phyloP scores from a whole-genome alignment of 129 eudicot genomes.

The Apium graveolens region DNA sequence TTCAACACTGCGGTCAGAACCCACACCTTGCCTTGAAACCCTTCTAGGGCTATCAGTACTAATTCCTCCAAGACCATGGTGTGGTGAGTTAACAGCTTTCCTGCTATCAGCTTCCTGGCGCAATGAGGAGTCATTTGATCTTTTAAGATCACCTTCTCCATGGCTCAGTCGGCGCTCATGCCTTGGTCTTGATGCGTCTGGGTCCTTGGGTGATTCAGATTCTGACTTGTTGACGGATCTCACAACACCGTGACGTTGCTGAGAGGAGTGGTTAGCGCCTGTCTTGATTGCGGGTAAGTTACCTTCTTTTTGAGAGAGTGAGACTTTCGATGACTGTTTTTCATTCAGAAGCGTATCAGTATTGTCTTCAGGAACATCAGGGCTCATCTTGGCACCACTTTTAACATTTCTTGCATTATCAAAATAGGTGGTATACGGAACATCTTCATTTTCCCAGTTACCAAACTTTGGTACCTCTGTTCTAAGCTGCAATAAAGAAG shows the following conservation, averaged over 20 bases:
- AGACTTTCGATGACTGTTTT: neutral
- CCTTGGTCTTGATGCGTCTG: constrained; percentile 9
- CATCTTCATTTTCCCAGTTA: constrained; percentile 47
- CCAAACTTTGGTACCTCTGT: constrained; percentile 52
- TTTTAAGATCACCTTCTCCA: constrained; percentile 17
- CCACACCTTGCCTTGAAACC: constrained; percentile 36
- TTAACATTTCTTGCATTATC: constrained; percentile 45
- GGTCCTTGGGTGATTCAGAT: neutral
- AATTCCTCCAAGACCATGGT: constrained; percentile 25
- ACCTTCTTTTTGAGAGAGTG: neutral
- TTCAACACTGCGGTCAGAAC: constrained; percentile 58
- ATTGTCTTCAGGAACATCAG: constrained; percentile 26
- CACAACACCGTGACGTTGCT: neutral
- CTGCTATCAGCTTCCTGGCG: constrained; percentile 15
- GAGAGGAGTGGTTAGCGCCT: neutral
- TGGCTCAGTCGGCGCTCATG: constrained; percentile 23
- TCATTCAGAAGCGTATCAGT: neutral
- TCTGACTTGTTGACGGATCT: neutral
- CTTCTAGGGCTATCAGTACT: constrained; percentile 38
- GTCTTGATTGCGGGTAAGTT: neutral
- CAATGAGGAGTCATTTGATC: constrained; percentile 24
- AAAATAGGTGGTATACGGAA: constrained; percentile 41
- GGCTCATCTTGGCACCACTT: constrained; percentile 24
- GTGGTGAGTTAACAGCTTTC: constrained; percentile 27
- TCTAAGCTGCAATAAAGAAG: constrained; percentile 27